These are phyloP conservation scores for Amphicarpaea edgeworthii DNA, from an alignment of 306 rosid genomes.

Conservation along the genomic window DNA sequence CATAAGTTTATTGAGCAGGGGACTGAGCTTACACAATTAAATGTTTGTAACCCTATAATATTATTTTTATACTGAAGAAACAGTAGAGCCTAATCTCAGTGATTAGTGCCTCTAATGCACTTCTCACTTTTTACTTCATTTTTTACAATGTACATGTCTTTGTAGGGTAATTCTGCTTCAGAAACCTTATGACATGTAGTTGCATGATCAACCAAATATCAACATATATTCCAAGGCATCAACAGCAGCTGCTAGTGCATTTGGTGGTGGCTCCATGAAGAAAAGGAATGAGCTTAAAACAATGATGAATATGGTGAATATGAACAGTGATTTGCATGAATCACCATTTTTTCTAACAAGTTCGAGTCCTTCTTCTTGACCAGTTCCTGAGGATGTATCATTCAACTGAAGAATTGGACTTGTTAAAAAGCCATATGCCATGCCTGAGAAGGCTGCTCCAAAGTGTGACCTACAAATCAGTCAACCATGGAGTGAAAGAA, in stretches of 20 bases:
- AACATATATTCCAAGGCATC: slow-evolving; percentile 42
- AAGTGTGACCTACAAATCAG: slow-evolving; percentile 73
- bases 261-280: slow-evolving; percentile 75
- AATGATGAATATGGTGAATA: slow-evolving; percentile 66
- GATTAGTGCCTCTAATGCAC: not conserved
- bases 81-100: slow-evolving; percentile 22
- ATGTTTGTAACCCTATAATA: slow-evolving; percentile 7
- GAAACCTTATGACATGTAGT: slow-evolving; percentile 21
- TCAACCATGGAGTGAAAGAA: too few species aligned
- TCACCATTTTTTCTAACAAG: slow-evolving; percentile 65
- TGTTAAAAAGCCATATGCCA: slow-evolving; percentile 72
- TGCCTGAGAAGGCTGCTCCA: slow-evolving; percentile 79
- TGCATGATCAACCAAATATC: slow-evolving; percentile 36
- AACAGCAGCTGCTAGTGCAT: slow-evolving; percentile 53
- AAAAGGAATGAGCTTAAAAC: slow-evolving; percentile 62
- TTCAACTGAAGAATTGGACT: slow-evolving; percentile 65
- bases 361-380: slow-evolving; percentile 76
- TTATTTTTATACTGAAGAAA: not conserved
- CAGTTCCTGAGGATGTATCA: slow-evolving; percentile 59
- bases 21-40: not conserved
- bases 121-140: not conserved
- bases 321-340: slow-evolving; percentile 69
- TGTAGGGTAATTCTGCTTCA: not conserved
- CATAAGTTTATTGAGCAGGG: not conserved
- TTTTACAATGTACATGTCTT: not conserved